Percentiles rank a stretch among this genome's conserved stretches.
phyloP scores from a whole-genome alignment of 306 rosid species.

The Mucuna pruriens region DNA sequence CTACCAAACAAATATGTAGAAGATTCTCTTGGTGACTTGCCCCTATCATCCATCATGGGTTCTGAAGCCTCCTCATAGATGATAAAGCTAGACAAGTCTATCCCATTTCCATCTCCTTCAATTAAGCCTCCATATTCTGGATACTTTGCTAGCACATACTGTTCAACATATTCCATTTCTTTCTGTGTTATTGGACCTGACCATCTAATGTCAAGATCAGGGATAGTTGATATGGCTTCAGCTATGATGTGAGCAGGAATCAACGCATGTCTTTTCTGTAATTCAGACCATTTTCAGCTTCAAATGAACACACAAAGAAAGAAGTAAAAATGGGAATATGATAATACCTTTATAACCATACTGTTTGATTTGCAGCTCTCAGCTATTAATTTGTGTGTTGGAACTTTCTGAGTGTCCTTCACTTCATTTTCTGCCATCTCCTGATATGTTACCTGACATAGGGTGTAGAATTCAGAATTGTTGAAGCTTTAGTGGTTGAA shows the following conservation, averaged over 20 bases:
- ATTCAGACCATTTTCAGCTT: conserved; percentile 13
- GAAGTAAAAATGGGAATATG: not conserved
- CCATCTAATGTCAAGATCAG: conserved; percentile 80
- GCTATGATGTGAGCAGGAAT: conserved; percentile 80
- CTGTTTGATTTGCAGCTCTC: conserved; percentile 79
- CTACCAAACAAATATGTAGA: conserved; percentile 59
- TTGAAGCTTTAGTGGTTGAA: conserved; percentile 21
- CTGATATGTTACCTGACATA: conserved; percentile 41
- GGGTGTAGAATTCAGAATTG: not conserved
- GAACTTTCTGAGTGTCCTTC: conserved; percentile 49
- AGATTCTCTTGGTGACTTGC: conserved; percentile 74
- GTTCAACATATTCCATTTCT: conserved; percentile 81
- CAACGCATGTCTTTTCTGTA: conserved; percentile 62
- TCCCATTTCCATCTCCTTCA: conserved; percentile 62
- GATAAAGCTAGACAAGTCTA: conserved; percentile 64
- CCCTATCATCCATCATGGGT: conserved; percentile 52
- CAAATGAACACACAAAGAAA: not conserved
- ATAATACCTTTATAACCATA: conserved; percentile 76
- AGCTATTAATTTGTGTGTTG: conserved; percentile 50
- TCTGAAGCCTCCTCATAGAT: conserved; percentile 65
- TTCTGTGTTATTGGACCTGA: conserved; percentile 90
- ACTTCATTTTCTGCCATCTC: conserved; percentile 55
- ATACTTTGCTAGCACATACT: conserved; percentile 82
- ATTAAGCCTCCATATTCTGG: conserved; percentile 72
- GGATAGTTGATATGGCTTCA: conserved; percentile 76